phyloP scores from a whole-genome alignment of 805 yeast genomes.

The Saturnispora diversa region DNA sequence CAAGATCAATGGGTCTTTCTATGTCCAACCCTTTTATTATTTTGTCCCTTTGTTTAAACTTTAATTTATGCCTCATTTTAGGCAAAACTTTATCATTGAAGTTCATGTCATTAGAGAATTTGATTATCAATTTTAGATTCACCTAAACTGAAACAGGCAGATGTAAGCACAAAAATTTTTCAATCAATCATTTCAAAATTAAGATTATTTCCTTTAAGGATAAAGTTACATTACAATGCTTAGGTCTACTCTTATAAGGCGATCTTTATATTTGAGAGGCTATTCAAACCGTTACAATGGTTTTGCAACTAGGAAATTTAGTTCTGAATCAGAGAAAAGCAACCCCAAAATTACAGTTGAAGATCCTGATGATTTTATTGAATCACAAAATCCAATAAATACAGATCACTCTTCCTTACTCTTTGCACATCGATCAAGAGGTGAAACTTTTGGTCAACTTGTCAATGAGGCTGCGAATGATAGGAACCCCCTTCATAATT shows the following conservation, averaged over 20 bases:
- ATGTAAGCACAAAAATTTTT: constrained; percentile 2
- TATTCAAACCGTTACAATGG: too few relatives aligned
- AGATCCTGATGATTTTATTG: constrained; percentile 16
- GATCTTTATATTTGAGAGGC: background rate
- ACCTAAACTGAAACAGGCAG: too few relatives aligned
- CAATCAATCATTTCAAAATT: too few relatives aligned
- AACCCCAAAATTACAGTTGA: background rate
- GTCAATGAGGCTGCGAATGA: constrained; percentile 33
- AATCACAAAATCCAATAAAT: constrained; percentile 18
- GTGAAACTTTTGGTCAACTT: constrained; percentile 37
- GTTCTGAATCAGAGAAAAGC: background rate
- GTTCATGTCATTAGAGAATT: background rate
- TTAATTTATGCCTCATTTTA: background rate
- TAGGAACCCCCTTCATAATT: constrained; percentile 26
- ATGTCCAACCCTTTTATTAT: background rate
- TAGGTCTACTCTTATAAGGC: background rate
- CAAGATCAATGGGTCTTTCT: too few relatives aligned
- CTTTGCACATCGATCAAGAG: constrained; percentile 31
- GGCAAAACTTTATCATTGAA: too few relatives aligned
- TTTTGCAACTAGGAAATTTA: background rate
- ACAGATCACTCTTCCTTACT: constrained; percentile 22
- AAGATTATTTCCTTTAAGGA: background rate
- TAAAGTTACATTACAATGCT: background rate
- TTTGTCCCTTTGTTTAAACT: background rate
- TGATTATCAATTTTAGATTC: too few relatives aligned